A percentile compares a stretch with the other conserved stretches of the same genome.
Conservation (phyloP, 164 flowering plant genomes). For the Liriodendron chinense region DNA sequence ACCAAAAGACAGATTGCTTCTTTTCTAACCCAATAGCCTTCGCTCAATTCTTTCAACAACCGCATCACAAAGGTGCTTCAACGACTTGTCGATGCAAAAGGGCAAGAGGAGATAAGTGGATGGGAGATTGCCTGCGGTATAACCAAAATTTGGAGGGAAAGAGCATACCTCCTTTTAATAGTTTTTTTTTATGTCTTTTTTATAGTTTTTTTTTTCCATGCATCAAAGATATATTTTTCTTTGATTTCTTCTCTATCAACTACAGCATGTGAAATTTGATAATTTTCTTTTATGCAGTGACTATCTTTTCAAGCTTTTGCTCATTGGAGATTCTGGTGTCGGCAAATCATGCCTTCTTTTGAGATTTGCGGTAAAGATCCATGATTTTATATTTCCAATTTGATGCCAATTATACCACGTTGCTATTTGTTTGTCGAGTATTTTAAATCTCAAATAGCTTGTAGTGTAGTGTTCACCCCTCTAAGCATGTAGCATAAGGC, state of each 20-base stretch:
- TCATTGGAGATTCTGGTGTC: constrained; percentile 45
- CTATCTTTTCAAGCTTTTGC: constrained; percentile 43
- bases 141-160: not conserved
- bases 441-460: too few relatives aligned
- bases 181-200: too few relatives aligned
- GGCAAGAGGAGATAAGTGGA: too few relatives aligned
- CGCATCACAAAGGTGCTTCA: too few relatives aligned
- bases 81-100: too few relatives aligned
- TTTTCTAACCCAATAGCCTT: not conserved
- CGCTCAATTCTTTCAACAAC: too few relatives aligned
- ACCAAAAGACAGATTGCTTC: not conserved
- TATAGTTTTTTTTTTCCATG: not conserved
- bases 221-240: not conserved
- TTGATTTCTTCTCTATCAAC: not conserved
- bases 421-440: not conserved
- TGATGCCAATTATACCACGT: not conserved
- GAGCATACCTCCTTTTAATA: not conserved
- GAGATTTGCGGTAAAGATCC: constrained; percentile 35
- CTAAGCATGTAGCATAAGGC: too few relatives aligned
- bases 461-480: too few relatives aligned
- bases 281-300: constrained; percentile 25
- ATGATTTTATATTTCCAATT: not conserved
- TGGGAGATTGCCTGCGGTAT: not conserved
- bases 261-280: too few relatives aligned
- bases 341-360: constrained; percentile 44